Evolutionary conservation across 2,329 filamentous ascomycete genomes (phyloP), one percentile per base, ranked within the genome.

Genomic region (Claviceps digitariae): DNA sequence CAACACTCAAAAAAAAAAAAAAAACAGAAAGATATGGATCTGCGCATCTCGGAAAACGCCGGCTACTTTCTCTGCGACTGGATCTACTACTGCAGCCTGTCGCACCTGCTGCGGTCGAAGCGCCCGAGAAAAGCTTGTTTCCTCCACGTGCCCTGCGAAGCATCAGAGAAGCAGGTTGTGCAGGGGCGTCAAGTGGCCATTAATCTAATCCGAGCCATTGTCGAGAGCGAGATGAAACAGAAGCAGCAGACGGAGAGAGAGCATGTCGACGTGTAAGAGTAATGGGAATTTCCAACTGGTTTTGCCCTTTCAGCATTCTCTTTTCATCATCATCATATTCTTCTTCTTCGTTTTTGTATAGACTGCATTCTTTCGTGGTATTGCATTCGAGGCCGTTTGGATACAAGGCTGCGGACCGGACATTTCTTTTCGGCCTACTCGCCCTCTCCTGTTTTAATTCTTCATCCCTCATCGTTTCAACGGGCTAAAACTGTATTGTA

Each of bases 31-130:
- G 64, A 69, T 46, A 58, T 67, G 50, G 73, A 77, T 57, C 64
- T 82, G 8, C 74, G 79, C 34, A 70, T 86, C 41, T 88, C 84
- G 0, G 76, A 82, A 45, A 83, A 90, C 58, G 81, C 86, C 0
- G 86, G 86, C 2, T 77, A 76, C 21, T 90, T 84, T 65, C 72
- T 90, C 17, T 90, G 86, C 67, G 86, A 90, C 63, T 90, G 87
- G 62, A 88, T 86, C 59, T 87, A 85, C 66, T 89, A 82, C 67
- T 81, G 79, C 7, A 86, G 81, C 56, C 66, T 89, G 59, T 74
- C 83, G 21, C 70, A 81, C 54, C 67, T 81, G 38, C 72, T 69
- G 60, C 76, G 74, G 62, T 66, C 71, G 48, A 61, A 70, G 46
- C 63, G 72, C 55, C 67, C 69, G 21, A 69, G 69, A 53, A 76